A percentile compares a stretch with the other conserved stretches of the same genome.
phyloP scores from a whole-genome alignment of 148 eudicot species.

The Amaranthus cruentus region DNA sequence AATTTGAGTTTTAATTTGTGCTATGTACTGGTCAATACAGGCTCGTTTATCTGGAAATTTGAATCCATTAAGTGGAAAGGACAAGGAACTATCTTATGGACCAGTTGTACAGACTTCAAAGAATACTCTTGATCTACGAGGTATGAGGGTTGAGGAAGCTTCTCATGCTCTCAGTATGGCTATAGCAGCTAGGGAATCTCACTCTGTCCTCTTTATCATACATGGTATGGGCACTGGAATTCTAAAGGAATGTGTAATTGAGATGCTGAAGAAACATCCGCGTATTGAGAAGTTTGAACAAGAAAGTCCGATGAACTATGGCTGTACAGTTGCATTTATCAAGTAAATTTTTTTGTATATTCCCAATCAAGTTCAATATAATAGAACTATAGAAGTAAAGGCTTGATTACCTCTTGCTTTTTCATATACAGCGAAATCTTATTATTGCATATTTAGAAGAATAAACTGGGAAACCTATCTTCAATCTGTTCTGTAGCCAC shows the following conservation, averaged over 20 bases:
- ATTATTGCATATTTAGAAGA: slow-evolving; percentile 1
- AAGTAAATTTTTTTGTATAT: slow-evolving; percentile 34
- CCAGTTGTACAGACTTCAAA: slow-evolving; percentile 68
- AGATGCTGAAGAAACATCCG: slow-evolving; percentile 60
- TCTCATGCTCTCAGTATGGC: slow-evolving; percentile 58
- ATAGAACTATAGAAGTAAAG: slow-evolving; percentile 4
- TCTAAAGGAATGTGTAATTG: slow-evolving; percentile 54
- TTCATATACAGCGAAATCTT: slow-evolving; percentile 14
- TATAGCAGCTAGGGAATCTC: slow-evolving; percentile 52
- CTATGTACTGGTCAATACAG: slow-evolving; percentile 28
- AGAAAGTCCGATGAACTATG: slow-evolving; percentile 83
- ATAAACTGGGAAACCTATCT: background rate
- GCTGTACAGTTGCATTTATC: slow-evolving; percentile 92
- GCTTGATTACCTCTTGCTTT: background rate
- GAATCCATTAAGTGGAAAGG: slow-evolving; percentile 28
- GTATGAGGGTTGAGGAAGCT: slow-evolving; percentile 87
- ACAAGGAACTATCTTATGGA: slow-evolving; percentile 46
- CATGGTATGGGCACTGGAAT: slow-evolving; percentile 94
- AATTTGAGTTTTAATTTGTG: background rate
- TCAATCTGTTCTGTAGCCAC: background rate
- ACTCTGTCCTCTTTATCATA: slow-evolving; percentile 62
- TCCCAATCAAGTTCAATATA: background rate
- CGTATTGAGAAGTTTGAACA: slow-evolving; percentile 80
- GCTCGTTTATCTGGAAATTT: slow-evolving; percentile 34
- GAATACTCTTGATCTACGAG: slow-evolving; percentile 80